Base-by-base conservation (phyloP, 2,329 filamentous ascomycete species). In the Monosporascus ibericus region DNA sequence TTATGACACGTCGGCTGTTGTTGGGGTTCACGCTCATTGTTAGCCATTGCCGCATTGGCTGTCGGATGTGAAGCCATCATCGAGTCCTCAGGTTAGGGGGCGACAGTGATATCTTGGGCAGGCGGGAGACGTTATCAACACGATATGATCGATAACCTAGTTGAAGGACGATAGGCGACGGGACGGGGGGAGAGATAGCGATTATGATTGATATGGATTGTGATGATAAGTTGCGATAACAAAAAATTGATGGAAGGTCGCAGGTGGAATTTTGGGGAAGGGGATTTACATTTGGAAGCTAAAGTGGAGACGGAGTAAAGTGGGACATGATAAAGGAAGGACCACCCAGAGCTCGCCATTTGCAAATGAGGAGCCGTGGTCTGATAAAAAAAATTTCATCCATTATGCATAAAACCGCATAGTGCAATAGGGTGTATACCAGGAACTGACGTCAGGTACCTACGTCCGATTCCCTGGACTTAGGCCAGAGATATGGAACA, bases 1-100 rank as follows among this genome's bases (percentile, higher is more conserved):
- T 99, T 99, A 71, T 95, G 90, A 72, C 94, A 99, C 61, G 92
- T 89, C 59, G 92, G 92, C 91, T 97, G 87, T 75, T 79, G 52
- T 76, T 74, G 30, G 11, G 30, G 30, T 76, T 83, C 78, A 72
- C 82, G 71, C 60, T 80, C 72, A 65, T 76, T 69, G 67, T 77
- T 77, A 75, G 75, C 74, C 65, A 72, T 76, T 70, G 79, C 78
- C 58, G 77, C 76, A 53, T 61, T 70, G 62, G 57, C 65, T 56
- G 69, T 69, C 70, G 65, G 64, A 67, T 68, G 66, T 55, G 62
- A 68, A 60, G 65, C 64, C 63, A 66, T 66, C 63, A 66, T 66
- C 49, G 58, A 58, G 63, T 56, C 52, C 39, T 56, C 51, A 49
- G n/a, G 6, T 14, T 34, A 34, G 9, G 11, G 30, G 30, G 30